Percentiles rank a stretch among this genome's conserved stretches.
phyloP scores from a whole-genome alignment of 306 rosid genomes.

The Medicago lupulina region DNA sequence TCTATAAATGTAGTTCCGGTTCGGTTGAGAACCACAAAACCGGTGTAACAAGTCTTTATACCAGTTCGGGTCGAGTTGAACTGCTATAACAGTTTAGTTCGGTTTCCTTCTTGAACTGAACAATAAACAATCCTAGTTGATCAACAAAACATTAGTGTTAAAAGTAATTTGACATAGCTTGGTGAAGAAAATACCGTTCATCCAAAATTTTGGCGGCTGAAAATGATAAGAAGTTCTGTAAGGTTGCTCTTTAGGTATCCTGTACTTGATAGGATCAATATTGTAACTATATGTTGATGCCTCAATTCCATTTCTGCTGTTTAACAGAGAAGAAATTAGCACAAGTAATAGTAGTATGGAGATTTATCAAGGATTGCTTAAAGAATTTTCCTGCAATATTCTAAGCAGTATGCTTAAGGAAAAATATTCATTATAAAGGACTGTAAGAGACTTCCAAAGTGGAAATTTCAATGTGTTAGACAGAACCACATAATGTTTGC shows the following conservation, averaged over 20 bases:
- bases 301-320: conserved; percentile 35
- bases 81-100: background rate
- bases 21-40: too few species aligned
- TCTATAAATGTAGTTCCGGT: too few species aligned
- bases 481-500: too few species aligned
- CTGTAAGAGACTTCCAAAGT: too few species aligned
- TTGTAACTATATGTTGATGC: conserved; percentile 2
- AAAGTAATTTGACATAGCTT: background rate
- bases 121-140: background rate
- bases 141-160: background rate
- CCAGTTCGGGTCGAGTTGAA: background rate
- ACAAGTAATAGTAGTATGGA: conserved; percentile 9
- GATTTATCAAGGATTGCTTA: too few species aligned
- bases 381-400: too few species aligned
- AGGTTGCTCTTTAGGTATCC: conserved; percentile 47
- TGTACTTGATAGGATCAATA: background rate
- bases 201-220: conserved; percentile 53
- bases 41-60: background rate
- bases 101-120: background rate
- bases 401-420: too few species aligned
- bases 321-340: conserved; percentile 30
- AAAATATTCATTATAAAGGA: too few species aligned
- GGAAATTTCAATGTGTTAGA: too few species aligned
- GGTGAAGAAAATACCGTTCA: conserved; percentile 47
- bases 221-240: conserved; percentile 54